Conservation (phyloP, 768 basidiomycete species). For the Auricularia sp. region DNA sequence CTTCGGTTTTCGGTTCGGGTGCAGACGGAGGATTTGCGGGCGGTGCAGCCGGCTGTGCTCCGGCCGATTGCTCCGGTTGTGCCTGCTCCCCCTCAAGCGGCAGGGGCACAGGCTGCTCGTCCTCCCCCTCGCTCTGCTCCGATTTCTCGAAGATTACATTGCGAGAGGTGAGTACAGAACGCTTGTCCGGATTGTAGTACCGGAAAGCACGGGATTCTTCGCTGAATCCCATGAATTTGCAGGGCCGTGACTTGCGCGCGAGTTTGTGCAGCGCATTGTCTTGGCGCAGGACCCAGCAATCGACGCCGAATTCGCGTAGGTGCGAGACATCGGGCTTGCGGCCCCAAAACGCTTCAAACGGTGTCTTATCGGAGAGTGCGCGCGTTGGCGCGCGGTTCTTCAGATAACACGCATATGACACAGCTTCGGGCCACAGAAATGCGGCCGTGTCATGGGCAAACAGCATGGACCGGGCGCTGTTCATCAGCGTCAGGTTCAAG, state of each 20-base stretch:
- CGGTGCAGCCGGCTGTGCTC: background rate
- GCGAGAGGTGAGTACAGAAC: background rate
- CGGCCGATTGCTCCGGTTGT: background rate
- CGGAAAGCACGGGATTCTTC: background rate
- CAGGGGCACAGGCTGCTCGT: background rate
- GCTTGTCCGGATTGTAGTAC: background rate
- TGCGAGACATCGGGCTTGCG: conserved; percentile 15
- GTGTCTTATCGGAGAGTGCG: conserved; percentile 8
- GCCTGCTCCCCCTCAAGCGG: background rate
- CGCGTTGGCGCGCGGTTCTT: background rate
- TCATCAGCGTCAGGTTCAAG: background rate
- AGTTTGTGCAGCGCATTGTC: background rate
- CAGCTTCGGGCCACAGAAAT: background rate
- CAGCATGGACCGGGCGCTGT: background rate
- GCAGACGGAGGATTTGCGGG: background rate
- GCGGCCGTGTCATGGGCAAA: no score
- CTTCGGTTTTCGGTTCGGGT: background rate
- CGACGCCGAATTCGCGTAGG: conserved; percentile 14
- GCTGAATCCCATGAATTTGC: background rate
- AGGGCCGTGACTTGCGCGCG: background rate
- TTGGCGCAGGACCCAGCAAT: conserved; percentile 8
- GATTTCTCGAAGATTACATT: background rate
- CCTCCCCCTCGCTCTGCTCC: background rate
- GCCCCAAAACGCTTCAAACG: conserved; percentile 15
- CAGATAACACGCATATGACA: conserved; percentile 1